These are phyloP conservation scores for Trichoderma sp. DNA, from an alignment of 2,329 filamentous ascomycete species.

Conservation along the genomic window DNA sequence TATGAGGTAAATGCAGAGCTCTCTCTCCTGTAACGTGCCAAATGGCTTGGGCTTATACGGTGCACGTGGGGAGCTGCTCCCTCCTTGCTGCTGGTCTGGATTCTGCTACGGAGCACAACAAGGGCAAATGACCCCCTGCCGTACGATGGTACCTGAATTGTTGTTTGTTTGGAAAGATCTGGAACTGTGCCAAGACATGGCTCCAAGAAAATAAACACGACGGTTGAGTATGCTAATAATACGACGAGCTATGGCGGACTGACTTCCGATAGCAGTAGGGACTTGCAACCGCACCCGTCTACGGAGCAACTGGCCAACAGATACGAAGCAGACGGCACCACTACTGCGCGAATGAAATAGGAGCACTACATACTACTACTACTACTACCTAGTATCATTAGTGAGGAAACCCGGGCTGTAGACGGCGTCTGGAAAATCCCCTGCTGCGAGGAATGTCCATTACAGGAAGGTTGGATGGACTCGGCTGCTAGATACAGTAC, in stretches of 20 bases:
- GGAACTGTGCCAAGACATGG: conserved; percentile 5
- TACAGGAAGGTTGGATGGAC: conserved; percentile 10
- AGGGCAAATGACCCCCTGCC: neutral
- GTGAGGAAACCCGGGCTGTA: neutral
- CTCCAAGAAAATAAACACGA: neutral
- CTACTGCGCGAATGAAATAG: neutral
- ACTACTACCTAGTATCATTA: neutral
- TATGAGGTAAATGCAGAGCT: neutral
- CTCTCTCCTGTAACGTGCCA: conserved; percentile 6
- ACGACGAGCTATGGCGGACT: neutral
- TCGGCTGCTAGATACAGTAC: neutral
- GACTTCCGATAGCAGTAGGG: neutral
- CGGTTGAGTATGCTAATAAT: neutral
- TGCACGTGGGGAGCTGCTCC: conserved; percentile 1
- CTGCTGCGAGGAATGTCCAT: conserved; percentile 1
- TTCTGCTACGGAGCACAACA: neutral
- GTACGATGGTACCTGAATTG: neutral
- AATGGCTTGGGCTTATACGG: neutral
- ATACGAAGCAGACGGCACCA: neutral
- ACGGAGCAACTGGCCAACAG: neutral
- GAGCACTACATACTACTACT: too few relatives aligned
- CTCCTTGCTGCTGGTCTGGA: conserved; percentile 1
- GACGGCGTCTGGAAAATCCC: neutral
- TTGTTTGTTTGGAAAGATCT: conserved; percentile 13
- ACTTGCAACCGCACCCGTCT: neutral